Base-by-base conservation (phyloP, 1,139 yeast species). In the Kodamaea sp. region DNA sequence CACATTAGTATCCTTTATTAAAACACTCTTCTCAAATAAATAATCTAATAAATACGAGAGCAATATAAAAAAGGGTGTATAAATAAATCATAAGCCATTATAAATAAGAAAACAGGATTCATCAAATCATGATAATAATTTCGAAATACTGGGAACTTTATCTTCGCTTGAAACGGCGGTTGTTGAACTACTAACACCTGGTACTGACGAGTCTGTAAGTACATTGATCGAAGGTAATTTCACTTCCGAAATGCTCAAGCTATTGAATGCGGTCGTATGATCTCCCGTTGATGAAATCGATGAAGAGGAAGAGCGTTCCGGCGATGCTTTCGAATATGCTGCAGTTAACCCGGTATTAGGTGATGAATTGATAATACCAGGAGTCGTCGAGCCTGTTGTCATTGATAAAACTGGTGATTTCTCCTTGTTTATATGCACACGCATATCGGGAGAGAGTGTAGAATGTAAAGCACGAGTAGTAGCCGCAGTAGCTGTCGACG, bases 131-230 rank as follows among this genome's bases (percentile, higher is more conserved):
- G 63, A 58, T 35, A 63, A 49, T 29, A 63, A 43, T 39, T 61
- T 63, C 12, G 63, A 57, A 24, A 63, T 62, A n/a, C 57, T 58
- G 8, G 67, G 67, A 12, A 62, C 55, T 40, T 60, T 61, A 40
- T 58, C 48, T 24, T 25, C 42, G 9, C 40, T 38, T 26, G 27
- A 15, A 15, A 15, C 20, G 20, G 4, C 20, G 20, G 20, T 15
- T 3, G 20, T 15, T 15, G 20, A 15, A 15, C 20, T 15, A 4
- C 20, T 15, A 15, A 3, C 29, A 25, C 32, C 20, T 23, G 38
- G 29, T 8, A 29, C 20, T 24, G 27, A 30, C 9, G 37, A 32
- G 8, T 41, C 40, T 11, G 46, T 47, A 27, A 55, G 51, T 5
- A 52, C 38, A 25, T 52, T 49, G 7, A 60, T 57, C 1, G 63